These are phyloP conservation scores for Aurantiochytrium sp. DNA, from an alignment of 108 stramenopile genomes.

Conservation along the genomic window DNA sequence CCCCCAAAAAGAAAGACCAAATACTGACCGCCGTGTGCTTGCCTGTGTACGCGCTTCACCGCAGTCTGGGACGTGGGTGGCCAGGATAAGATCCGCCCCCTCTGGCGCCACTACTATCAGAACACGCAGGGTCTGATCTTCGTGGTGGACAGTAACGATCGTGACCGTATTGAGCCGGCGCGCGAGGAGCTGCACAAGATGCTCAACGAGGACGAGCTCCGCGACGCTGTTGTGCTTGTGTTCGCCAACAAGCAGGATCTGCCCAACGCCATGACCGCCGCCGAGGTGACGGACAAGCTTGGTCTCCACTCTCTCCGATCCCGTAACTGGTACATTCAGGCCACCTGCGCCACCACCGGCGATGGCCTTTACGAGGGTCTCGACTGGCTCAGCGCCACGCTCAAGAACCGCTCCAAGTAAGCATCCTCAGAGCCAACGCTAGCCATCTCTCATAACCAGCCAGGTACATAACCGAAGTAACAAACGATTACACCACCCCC, in stretches of 20 bases:
- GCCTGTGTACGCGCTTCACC: neutral
- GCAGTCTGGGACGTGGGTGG: slow-evolving; percentile 61
- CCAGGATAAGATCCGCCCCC: slow-evolving; percentile 53
- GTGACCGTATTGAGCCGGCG: slow-evolving; percentile 48
- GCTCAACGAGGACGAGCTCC: slow-evolving; percentile 40
- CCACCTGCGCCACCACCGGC: slow-evolving; percentile 39
- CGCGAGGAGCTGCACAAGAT: slow-evolving; percentile 44
- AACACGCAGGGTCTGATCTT: slow-evolving; percentile 55
- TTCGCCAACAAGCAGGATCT: slow-evolving; percentile 62
- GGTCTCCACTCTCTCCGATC: neutral
- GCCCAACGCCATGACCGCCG: slow-evolving; percentile 36
- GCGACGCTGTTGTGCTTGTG: slow-evolving; percentile 41
- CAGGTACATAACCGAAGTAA: too few relatives aligned
- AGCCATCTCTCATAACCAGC: too few relatives aligned
- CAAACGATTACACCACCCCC: too few relatives aligned
- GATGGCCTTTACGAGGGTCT: slow-evolving; percentile 49
- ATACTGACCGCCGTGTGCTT: neutral
- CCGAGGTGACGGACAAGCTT: slow-evolving; percentile 30
- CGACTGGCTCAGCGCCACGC: slow-evolving; percentile 34
- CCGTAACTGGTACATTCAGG: slow-evolving; percentile 40
- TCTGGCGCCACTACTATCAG: slow-evolving; percentile 59
- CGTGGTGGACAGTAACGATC: slow-evolving; percentile 55
- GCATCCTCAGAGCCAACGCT: neutral
- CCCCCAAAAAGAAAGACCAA: neutral
- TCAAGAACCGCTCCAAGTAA: slow-evolving; percentile 8